Evolutionary conservation across 305 asterid species (phyloP).

Genomic region (Stenogyne calaminthoides): DNA sequence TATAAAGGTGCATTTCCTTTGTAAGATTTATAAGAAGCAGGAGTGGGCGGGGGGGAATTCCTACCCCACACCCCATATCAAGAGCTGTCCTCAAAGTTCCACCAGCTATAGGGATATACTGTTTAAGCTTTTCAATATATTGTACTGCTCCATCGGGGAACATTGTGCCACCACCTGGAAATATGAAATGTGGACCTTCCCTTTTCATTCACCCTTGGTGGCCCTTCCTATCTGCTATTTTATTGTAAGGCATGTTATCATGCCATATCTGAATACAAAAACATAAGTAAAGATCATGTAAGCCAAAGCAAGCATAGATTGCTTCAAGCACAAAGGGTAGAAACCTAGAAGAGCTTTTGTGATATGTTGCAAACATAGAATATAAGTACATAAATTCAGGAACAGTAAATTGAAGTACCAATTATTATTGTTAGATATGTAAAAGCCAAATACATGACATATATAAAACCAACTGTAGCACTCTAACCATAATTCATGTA

Average conservation of each 20-base stretch:
- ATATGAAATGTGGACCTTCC: slow-evolving; percentile 84
- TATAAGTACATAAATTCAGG: neutral
- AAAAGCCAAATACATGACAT: slow-evolving; percentile 6
- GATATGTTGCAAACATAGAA: neutral
- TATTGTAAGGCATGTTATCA: slow-evolving; percentile 88
- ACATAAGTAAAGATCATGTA: slow-evolving; percentile 19
- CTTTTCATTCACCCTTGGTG: slow-evolving; percentile 99
- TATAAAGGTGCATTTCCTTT: slow-evolving; percentile 3
- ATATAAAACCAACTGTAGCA: neutral
- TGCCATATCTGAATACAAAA: slow-evolving; percentile 81
- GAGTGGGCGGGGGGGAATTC: slow-evolving; percentile 23
- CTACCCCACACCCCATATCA: slow-evolving; percentile 99
- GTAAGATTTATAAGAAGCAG: slow-evolving; percentile 4
- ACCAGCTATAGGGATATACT: slow-evolving; percentile 85
- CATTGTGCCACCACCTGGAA: slow-evolving; percentile 99
- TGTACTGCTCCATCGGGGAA: slow-evolving; percentile 94
- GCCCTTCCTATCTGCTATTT: slow-evolving; percentile 96
- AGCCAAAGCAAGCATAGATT: slow-evolving; percentile 24
- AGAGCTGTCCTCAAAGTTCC: slow-evolving; percentile 94
- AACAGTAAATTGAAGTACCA: neutral
- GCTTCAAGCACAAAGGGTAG: slow-evolving; percentile 1
- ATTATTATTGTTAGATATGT: neutral
- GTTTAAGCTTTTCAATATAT: slow-evolving; percentile 93
- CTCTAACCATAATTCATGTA: neutral
- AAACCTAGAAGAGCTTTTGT: slow-evolving; percentile 2